Percentiles rank a stretch among this genome's conserved stretches.
These are phyloP conservation scores for Calophaca sinica DNA, from an alignment of 306 rosid species.

Conservation along the genomic window DNA sequence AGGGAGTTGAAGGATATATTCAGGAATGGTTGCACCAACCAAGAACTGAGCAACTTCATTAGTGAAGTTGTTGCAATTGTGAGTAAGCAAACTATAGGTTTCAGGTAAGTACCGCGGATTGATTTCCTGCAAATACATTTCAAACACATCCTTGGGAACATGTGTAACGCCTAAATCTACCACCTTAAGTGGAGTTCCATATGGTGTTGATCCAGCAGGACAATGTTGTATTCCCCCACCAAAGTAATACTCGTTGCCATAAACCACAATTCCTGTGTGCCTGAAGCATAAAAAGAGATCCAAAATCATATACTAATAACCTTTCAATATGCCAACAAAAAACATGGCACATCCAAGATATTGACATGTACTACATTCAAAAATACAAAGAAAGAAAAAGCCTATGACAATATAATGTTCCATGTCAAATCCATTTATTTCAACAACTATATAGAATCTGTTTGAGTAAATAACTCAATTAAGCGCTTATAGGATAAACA, in stretches of 20 bases:
- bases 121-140: slow-evolving; percentile 85
- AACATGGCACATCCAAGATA: not conserved
- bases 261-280: slow-evolving; percentile 96
- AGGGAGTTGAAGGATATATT: slow-evolving; percentile 85
- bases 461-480: too few relatives aligned
- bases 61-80: slow-evolving; percentile 96
- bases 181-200: slow-evolving; percentile 81
- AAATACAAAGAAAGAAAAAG: too few relatives aligned
- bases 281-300: slow-evolving; percentile 46
- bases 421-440: too few relatives aligned
- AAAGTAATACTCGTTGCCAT: slow-evolving; percentile 87
- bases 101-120: slow-evolving; percentile 78
- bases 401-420: not conserved
- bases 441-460: too few relatives aligned
- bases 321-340: not conserved
- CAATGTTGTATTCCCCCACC: slow-evolving; percentile 92
- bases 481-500: too few relatives aligned
- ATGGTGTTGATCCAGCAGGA: slow-evolving; percentile 76
- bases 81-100: slow-evolving; percentile 78
- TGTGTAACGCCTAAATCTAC: slow-evolving; percentile 87
- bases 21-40: slow-evolving; percentile 83
- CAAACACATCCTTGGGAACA: slow-evolving; percentile 89
- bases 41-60: slow-evolving; percentile 93
- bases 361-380: too few relatives aligned
- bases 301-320: not conserved